These are phyloP conservation scores for Athelia psychrophila DNA, from an alignment of 1,284 basidiomycete species.

Conservation along the genomic window DNA sequence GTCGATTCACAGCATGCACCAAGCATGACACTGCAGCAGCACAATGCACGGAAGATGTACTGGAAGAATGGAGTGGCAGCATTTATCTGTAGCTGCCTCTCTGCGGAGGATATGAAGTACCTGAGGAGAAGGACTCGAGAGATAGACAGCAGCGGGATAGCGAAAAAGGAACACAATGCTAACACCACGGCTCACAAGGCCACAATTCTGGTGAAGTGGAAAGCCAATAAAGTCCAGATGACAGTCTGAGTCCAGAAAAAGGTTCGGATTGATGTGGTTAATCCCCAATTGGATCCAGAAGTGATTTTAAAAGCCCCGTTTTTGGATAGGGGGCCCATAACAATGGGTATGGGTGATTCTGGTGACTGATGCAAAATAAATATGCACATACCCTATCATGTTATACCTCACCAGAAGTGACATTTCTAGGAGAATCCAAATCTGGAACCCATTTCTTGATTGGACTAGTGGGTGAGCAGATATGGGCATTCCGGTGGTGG, in stretches of 20 bases:
- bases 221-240: not conserved
- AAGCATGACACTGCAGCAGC: conserved; percentile 13
- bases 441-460: too few relatives aligned
- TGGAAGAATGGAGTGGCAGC: conserved; percentile 17
- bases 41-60: conserved; percentile 24
- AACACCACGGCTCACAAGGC: conserved; percentile 1
- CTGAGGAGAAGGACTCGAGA: conserved; percentile 9
- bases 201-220: not conserved
- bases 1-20: conserved; percentile 14
- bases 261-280: not conserved
- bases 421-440: too few relatives aligned
- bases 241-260: not conserved
- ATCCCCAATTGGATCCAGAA: not conserved
- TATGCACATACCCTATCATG: too few relatives aligned
- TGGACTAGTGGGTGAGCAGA: too few relatives aligned
- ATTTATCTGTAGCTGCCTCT: conserved; percentile 20
- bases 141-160: conserved; percentile 8
- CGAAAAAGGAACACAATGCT: conserved; percentile 2
- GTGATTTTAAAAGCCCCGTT: not conserved
- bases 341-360: too few relatives aligned
- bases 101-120: conserved; percentile 15
- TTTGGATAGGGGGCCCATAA: too few relatives aligned
- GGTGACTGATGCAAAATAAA: too few relatives aligned
- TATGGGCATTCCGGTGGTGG: too few relatives aligned
- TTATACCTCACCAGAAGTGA: too few relatives aligned